Conservation (phyloP, 192 early-diverging fungal genomes). For the Lunasporangiospora selenospora region DNA sequence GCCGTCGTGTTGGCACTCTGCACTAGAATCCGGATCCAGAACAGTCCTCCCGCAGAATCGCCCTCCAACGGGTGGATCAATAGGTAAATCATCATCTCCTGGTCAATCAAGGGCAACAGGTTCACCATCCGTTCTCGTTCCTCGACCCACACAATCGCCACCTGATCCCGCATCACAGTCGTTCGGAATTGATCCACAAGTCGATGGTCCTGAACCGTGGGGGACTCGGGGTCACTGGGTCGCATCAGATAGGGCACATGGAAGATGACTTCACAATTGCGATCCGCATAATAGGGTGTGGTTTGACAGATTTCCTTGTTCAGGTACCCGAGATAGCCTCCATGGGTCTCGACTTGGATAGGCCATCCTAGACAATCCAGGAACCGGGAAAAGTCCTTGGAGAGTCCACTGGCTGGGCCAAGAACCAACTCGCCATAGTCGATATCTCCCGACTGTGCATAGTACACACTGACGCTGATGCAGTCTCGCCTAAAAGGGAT, state of each 20-base stretch:
- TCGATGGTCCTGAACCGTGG: conserved; percentile 45
- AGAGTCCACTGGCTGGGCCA: conserved; percentile 44
- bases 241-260: conserved; percentile 71
- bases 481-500: conserved; percentile 65
- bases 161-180: conserved; percentile 62
- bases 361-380: conserved; percentile 77
- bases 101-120: conserved; percentile 38
- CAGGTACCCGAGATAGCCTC: conserved; percentile 69
- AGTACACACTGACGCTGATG: conserved; percentile 69
- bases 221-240: background rate
- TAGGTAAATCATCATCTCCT: conserved; percentile 63
- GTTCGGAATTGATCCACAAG: conserved; percentile 50
- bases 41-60: conserved; percentile 63
- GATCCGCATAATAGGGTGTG: conserved; percentile 74
- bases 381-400: conserved; percentile 72
- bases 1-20: conserved; percentile 34
- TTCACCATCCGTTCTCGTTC: conserved; percentile 57
- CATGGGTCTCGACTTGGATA: conserved; percentile 64
- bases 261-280: conserved; percentile 72
- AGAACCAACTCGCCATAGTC: conserved; percentile 60
- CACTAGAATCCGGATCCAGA: conserved; percentile 68
- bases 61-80: conserved; percentile 73
- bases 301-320: conserved; percentile 58
- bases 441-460: conserved; percentile 60
- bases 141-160: conserved; percentile 78